Evolutionary conservation across 768 basidiomycete genomes (phyloP).

Genomic region (Tephrocybe sp.): DNA sequence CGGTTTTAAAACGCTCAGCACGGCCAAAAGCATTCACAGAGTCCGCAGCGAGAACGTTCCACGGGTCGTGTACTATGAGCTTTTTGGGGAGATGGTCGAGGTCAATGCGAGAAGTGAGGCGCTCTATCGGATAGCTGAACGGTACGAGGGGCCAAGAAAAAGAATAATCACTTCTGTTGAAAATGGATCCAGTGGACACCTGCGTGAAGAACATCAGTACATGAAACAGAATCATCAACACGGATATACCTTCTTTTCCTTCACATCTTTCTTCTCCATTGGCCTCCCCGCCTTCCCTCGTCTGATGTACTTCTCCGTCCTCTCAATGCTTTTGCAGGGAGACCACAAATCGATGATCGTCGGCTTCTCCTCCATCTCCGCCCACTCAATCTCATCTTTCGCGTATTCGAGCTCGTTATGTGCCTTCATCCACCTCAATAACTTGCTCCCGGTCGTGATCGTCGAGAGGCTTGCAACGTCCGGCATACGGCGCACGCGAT

Average conservation of each 20-base stretch:
- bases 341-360: conserved; percentile 24
- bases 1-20: neutral
- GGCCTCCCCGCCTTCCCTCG: conserved; percentile 7
- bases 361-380: conserved; percentile 36
- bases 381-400: conserved; percentile 29
- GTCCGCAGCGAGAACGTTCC: conserved; percentile 27
- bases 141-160: conserved; percentile 41
- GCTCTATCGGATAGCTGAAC: conserved; percentile 25
- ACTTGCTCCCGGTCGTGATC: conserved; percentile 34
- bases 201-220: too few relatives aligned
- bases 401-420: conserved; percentile 34
- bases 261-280: neutral
- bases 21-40: neutral
- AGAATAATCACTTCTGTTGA: too few relatives aligned
- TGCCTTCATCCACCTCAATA: conserved; percentile 33
- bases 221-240: too few relatives aligned
- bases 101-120: conserved; percentile 24
- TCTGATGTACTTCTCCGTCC: conserved; percentile 4
- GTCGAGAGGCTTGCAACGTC: conserved; percentile 13
- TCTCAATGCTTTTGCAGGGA: conserved; percentile 2
- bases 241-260: conserved; percentile 5
- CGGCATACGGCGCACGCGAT: conserved; percentile 24
- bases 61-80: conserved; percentile 46
- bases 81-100: conserved; percentile 33
- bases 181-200: too few relatives aligned